Percentiles rank a stretch among this genome's conserved stretches.
These are phyloP conservation scores for Pisolithus microcarpus DNA, from an alignment of 768 basidiomycete genomes.

Conservation along the genomic window DNA sequence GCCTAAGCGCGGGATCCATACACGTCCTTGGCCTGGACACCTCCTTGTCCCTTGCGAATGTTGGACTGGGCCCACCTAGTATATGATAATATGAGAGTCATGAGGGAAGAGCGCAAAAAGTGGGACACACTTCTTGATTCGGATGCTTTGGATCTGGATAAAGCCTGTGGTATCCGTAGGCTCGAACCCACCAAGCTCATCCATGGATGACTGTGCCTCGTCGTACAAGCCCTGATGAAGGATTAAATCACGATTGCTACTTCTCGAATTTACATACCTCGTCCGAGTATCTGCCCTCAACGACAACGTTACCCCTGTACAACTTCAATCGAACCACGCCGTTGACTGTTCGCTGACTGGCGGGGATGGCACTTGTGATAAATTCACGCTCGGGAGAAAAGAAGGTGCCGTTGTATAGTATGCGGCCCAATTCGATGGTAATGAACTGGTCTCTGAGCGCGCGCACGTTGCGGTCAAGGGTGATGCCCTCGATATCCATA, in stretches of 20 bases:
- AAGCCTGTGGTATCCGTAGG: conserved; percentile 93
- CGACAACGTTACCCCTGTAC: conserved; percentile 93
- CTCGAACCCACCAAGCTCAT: conserved; percentile 97
- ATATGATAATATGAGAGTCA: conserved; percentile 1
- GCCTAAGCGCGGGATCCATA: conserved; percentile 55
- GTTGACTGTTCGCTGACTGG: conserved; percentile 94
- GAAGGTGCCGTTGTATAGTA: conserved; percentile 98
- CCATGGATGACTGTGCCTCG: conserved; percentile 94
- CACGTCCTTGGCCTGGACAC: conserved; percentile 71
- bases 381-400: conserved; percentile 99
- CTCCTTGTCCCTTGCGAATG: conserved; percentile 75
- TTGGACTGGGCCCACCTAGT: conserved; percentile 82
- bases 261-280: conserved; percentile 45
- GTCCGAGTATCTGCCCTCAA: conserved; percentile 85
- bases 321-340: conserved; percentile 85
- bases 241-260: neutral
- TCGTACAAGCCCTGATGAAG: conserved; percentile 78
- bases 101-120: neutral
- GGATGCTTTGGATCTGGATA: conserved; percentile 95
- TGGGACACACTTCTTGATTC: conserved; percentile 83
- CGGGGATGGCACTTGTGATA: conserved; percentile 80
- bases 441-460: conserved; percentile 92
- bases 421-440: conserved; percentile 81
- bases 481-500: conserved; percentile 94
- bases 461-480: conserved; percentile 96